Evolutionary conservation across 768 basidiomycete genomes (phyloP).

Genomic region (Suillus paluster): DNA sequence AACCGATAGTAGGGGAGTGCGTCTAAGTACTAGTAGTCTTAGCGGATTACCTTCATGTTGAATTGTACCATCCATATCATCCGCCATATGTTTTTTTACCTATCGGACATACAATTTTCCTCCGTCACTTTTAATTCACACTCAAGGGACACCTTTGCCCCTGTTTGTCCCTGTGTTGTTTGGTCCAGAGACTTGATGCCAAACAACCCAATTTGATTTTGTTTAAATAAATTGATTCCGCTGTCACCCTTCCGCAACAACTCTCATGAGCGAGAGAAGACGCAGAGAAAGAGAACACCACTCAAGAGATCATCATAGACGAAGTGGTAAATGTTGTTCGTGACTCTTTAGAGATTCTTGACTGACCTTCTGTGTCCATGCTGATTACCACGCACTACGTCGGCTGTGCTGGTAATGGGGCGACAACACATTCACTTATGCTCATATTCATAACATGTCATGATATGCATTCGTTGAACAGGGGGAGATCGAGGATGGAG

Average conservation of each 20-base stretch:
- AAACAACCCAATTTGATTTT: neutral
- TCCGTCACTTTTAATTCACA: too few species aligned
- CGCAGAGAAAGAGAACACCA: constrained; percentile 11
- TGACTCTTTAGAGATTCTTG: constrained; percentile 8
- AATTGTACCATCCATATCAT: too few species aligned
- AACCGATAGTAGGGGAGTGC: too few species aligned
- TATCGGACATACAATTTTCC: too few species aligned
- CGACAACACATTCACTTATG: constrained; percentile 12
- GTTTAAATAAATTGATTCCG: neutral
- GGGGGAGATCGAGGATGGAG: constrained; percentile 24
- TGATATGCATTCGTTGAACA: constrained; percentile 11
- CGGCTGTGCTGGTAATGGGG: constrained; percentile 22
- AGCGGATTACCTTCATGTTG: too few species aligned
- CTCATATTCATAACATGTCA: constrained; percentile 4
- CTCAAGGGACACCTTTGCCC: too few species aligned
- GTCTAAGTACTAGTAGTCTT: too few species aligned
- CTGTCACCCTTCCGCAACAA: neutral
- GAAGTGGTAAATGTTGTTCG: constrained; percentile 28
- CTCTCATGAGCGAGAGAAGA: constrained; percentile 19
- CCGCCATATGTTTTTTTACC: too few species aligned
- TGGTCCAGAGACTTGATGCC: neutral
- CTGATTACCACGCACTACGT: constrained; percentile 26
- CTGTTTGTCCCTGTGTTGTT: too few species aligned
- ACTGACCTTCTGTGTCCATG: constrained; percentile 28
- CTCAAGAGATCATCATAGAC: constrained; percentile 14